Percentiles rank a stretch among this genome's conserved stretches.
Evolutionary conservation across 139 green algal genomes (phyloP).

Genomic region (Chlorella sp.): DNA sequence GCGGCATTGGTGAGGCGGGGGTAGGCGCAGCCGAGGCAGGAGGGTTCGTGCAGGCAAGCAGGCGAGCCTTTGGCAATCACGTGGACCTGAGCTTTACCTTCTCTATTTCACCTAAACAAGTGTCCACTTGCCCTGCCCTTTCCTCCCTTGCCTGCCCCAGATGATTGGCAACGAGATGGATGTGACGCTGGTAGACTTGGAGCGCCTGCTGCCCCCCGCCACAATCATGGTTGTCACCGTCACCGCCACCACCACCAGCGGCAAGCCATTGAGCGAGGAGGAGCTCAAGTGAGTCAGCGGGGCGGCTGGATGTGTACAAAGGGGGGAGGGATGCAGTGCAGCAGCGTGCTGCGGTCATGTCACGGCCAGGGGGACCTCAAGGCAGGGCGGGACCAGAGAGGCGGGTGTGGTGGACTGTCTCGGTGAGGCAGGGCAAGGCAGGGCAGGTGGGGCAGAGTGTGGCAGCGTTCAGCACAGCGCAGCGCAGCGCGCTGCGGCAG

Average conservation of each 20-base stretch:
- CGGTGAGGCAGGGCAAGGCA: neutral
- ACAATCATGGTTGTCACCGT: conserved; percentile 98
- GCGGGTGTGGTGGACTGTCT: neutral
- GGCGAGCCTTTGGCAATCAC: no score
- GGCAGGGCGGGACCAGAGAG: neutral
- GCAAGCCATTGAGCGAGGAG: conserved; percentile 72
- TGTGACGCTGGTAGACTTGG: conserved; percentile 71
- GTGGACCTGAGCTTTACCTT: no score
- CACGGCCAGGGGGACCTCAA: no score
- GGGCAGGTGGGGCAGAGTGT: neutral
- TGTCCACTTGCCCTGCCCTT: neutral
- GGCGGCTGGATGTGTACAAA: no score
- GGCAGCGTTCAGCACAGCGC: neutral
- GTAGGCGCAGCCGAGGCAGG: no score
- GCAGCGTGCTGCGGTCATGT: no score
- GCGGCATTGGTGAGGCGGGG: no score
- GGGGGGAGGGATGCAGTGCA: no score
- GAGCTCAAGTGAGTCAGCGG: conserved; percentile 47
- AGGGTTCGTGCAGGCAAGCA: no score
- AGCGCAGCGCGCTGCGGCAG: no score
- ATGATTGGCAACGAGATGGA: conserved; percentile 87
- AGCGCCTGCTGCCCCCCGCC: conserved; percentile 79
- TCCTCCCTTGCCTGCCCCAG: neutral
- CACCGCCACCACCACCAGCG: conserved; percentile 93
- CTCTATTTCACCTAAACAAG: no score